Evolutionary conservation across 2,329 filamentous ascomycete genomes (phyloP).

Genomic region (Alternaria sp.): DNA sequence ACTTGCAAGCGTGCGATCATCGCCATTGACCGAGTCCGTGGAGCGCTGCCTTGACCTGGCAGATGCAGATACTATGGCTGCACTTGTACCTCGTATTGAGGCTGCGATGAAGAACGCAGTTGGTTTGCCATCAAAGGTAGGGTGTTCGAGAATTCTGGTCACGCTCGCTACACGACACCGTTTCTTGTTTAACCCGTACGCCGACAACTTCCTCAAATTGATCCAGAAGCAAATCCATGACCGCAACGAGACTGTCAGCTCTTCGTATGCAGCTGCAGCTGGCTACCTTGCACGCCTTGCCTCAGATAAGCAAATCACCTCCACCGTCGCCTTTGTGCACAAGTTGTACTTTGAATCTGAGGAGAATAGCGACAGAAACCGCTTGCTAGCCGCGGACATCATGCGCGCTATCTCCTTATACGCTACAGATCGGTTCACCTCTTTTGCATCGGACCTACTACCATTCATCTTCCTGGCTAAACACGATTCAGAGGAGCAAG

Average conservation of each 20-base stretch:
- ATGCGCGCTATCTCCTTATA: conserved; percentile 83
- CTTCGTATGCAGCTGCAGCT: conserved; percentile 83
- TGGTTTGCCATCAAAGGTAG: conserved; percentile 92
- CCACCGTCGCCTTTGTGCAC: conserved; percentile 64
- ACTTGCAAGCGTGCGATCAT: conserved; percentile 80
- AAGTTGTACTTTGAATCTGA: conserved; percentile 83
- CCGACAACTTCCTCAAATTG: conserved; percentile 76
- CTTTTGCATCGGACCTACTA: conserved; percentile 76
- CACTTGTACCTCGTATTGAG: conserved; percentile 76
- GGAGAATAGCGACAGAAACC: conserved; percentile 74
- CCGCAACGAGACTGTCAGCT: conserved; percentile 91
- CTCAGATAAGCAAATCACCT: conserved; percentile 66
- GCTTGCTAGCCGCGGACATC: conserved; percentile 83
- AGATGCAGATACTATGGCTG: conserved; percentile 78
- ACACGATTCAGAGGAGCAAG: conserved; percentile 83
- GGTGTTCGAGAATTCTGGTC: conserved; percentile 83
- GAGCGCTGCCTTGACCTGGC: conserved; percentile 86
- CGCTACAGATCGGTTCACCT: conserved; percentile 85
- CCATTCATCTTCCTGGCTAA: conserved; percentile 89
- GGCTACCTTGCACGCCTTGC: conserved; percentile 80
- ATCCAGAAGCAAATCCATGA: conserved; percentile 86
- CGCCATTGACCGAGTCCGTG: conserved; percentile 91
- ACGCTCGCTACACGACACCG: conserved; percentile 83
- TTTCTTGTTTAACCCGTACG: conserved; percentile 76
- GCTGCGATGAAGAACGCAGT: conserved; percentile 84